These are phyloP conservation scores for Heterotrichella gracilis DNA, from an alignment of 352 stramenopile genomes.

Conservation along the genomic window DNA sequence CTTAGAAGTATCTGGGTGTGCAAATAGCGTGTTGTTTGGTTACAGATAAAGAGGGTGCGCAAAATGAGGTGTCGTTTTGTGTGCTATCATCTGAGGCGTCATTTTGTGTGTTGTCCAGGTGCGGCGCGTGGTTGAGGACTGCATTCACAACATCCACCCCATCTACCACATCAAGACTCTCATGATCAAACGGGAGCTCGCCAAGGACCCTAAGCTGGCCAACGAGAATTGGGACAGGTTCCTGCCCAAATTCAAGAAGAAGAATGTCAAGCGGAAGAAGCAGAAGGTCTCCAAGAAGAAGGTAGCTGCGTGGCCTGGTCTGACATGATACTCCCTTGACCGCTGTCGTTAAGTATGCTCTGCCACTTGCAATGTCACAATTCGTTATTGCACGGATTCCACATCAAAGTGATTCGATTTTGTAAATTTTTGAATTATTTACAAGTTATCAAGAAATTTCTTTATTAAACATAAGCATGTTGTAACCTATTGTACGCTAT, in stretches of 20 bases:
- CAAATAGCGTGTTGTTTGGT: background rate
- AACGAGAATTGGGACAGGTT: constrained; percentile 93
- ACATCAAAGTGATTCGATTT: too few species aligned
- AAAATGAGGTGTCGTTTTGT: background rate
- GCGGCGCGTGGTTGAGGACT: constrained; percentile 88
- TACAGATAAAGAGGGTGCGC: background rate
- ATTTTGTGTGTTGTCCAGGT: constrained; percentile 30
- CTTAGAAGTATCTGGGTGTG: background rate
- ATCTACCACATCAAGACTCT: constrained; percentile 99
- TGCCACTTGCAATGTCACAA: too few species aligned
- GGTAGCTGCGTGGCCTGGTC: too few species aligned
- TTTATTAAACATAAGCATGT: too few species aligned
- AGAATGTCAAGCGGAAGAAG: constrained; percentile 87
- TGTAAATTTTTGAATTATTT: too few species aligned
- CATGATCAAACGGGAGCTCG: constrained; percentile 98
- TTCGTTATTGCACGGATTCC: too few species aligned
- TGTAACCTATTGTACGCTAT: too few species aligned
- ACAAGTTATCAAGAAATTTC: too few species aligned
- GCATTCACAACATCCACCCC: constrained; percentile 97
- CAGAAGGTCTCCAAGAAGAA: constrained; percentile 33
- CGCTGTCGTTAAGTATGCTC: too few species aligned
- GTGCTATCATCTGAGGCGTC: background rate
- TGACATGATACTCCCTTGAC: too few species aligned
- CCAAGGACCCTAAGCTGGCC: constrained; percentile 60
- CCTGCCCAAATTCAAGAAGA: constrained; percentile 90